Percentiles rank a stretch among this genome's conserved stretches.
Evolutionary conservation across 2,329 filamentous ascomycete species (phyloP).

Genomic region (Xylariaceae sp.): DNA sequence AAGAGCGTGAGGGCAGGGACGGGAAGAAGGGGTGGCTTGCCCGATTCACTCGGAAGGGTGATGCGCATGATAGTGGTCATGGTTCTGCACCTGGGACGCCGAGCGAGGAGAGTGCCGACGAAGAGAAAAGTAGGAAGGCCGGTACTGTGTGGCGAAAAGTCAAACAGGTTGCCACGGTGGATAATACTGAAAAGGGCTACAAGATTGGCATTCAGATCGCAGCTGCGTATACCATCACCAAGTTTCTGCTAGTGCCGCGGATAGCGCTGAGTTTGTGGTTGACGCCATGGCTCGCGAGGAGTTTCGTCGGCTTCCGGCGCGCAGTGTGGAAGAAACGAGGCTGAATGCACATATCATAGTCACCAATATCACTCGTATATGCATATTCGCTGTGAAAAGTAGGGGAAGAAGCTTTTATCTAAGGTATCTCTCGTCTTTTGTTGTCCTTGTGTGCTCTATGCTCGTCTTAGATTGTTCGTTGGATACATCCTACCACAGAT

Average conservation of each 20-base stretch:
- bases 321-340: constrained; percentile 32
- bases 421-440: constrained; percentile 27
- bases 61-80: constrained; percentile 42
- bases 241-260: constrained; percentile 78
- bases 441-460: constrained; percentile 27
- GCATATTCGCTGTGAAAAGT: not conserved
- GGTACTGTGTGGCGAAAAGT: constrained; percentile 32
- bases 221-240: constrained; percentile 89
- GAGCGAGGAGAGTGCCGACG: constrained; percentile 41
- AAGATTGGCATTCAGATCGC: constrained; percentile 73
- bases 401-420: constrained; percentile 24
- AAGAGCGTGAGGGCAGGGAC: constrained; percentile 40
- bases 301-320: constrained; percentile 54
- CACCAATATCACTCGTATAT: constrained; percentile 1
- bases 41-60: constrained; percentile 24
- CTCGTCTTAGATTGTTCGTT: not conserved
- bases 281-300: constrained; percentile 88
- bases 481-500: not conserved
- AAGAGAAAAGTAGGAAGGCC: constrained; percentile 24
- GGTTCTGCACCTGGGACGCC: not conserved
- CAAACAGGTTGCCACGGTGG: constrained; percentile 34
- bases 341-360: not conserved
- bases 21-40: constrained; percentile 25
- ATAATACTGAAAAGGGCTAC: constrained; percentile 47
- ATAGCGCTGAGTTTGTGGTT: constrained; percentile 82